phyloP scores from a whole-genome alignment of 495 filamentous ascomycete genomes.

The Bathelium albidoporum region DNA sequence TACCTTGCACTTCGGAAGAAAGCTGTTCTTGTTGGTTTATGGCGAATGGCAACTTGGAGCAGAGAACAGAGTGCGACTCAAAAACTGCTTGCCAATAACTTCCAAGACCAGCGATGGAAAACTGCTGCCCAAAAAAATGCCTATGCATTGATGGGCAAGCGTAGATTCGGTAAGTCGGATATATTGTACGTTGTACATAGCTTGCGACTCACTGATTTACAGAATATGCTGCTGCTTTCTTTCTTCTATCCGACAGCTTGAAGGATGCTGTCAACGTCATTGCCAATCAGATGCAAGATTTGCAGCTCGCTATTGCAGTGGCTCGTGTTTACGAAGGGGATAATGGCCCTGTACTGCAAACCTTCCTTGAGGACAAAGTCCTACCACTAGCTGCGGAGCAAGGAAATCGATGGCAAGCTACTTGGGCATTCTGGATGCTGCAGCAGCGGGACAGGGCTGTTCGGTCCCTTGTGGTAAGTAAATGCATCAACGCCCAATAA shows the following conservation, averaged over 20 bases:
- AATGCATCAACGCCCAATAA: constrained; percentile 11
- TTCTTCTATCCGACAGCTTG: constrained; percentile 78
- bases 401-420: constrained; percentile 87
- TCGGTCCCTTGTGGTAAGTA: constrained; percentile 54
- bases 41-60: constrained; percentile 91
- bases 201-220: not conserved
- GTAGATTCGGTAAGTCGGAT: constrained; percentile 51
- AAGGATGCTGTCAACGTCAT: constrained; percentile 79
- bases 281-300: constrained; percentile 70
- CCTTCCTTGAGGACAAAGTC: constrained; percentile 69
- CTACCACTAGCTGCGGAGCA: constrained; percentile 65
- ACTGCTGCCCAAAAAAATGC: constrained; percentile 93
- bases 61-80: constrained; percentile 72
- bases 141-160: constrained; percentile 88
- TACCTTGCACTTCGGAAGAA: constrained; percentile 82
- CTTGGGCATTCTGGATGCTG: constrained; percentile 95
- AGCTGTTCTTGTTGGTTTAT: constrained; percentile 79
- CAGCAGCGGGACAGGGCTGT: constrained; percentile 75
- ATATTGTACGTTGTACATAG: no score
- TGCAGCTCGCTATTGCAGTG: constrained; percentile 86
- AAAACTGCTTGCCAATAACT: constrained; percentile 73
- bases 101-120: constrained; percentile 70
- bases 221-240: constrained; percentile 93
- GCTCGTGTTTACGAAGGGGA: constrained; percentile 85
- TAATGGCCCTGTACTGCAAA: constrained; percentile 58